These are phyloP conservation scores for Nakazawaea ernobii DNA, from an alignment of 805 yeast genomes.

Conservation along the genomic window DNA sequence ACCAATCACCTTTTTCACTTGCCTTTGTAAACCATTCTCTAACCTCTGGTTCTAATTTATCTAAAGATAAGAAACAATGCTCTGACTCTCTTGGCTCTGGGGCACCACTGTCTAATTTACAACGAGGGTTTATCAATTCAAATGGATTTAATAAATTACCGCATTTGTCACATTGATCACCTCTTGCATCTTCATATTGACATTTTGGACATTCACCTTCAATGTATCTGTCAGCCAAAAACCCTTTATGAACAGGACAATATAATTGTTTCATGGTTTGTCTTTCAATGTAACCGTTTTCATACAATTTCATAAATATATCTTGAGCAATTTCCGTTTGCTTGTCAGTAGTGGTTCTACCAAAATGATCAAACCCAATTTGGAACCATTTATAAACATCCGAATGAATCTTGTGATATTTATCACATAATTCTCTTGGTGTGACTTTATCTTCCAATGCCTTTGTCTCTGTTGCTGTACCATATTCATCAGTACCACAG, in stretches of 20 bases:
- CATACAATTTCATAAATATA: slow-evolving; percentile 68
- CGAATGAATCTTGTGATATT: slow-evolving; percentile 79
- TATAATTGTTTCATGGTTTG: slow-evolving; percentile 84
- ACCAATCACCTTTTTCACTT: slow-evolving; percentile 77
- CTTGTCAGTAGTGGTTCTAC: slow-evolving; percentile 87
- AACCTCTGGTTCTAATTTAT: slow-evolving; percentile 75
- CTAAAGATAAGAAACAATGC: slow-evolving; percentile 78
- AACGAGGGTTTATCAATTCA: slow-evolving; percentile 90
- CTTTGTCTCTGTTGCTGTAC: slow-evolving; percentile 98
- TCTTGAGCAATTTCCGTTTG: slow-evolving; percentile 97
- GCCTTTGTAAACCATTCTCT: slow-evolving; percentile 67
- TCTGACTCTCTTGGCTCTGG: slow-evolving; percentile 81
- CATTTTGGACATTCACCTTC: slow-evolving; percentile 98
- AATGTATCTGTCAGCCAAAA: slow-evolving; percentile 92
- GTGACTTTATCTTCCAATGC: slow-evolving; percentile 91
- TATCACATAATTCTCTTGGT: slow-evolving; percentile 86
- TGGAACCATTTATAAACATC: slow-evolving; percentile 97
- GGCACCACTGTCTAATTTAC: slow-evolving; percentile 81
- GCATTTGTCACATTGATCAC: slow-evolving; percentile 98
- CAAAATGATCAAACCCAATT: slow-evolving; percentile 90
- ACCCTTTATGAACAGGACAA: slow-evolving; percentile 87
- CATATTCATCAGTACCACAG: slow-evolving; percentile 99
- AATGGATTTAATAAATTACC: slow-evolving; percentile 86
- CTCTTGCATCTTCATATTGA: slow-evolving; percentile 93
- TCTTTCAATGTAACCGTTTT: slow-evolving; percentile 81